These are phyloP conservation scores for Kwoniella mangroviensis DNA, from an alignment of 768 basidiomycete genomes.

Conservation along the genomic window DNA sequence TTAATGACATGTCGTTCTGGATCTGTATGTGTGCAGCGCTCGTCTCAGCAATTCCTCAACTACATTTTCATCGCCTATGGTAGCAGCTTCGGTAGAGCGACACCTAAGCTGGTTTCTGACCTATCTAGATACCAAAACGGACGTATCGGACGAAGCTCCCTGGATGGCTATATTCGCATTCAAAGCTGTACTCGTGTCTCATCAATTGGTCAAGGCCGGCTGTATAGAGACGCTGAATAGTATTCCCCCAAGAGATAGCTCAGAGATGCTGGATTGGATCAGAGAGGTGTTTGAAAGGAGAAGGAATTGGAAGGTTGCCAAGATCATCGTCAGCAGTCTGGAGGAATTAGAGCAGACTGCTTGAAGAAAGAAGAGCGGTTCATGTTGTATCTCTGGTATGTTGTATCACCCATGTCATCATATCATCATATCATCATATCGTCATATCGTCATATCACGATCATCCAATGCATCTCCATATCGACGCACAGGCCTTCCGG, in stretches of 20 bases:
- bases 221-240: neutral
- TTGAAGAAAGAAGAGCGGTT: neutral
- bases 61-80: slow-evolving; percentile 21
- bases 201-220: slow-evolving; percentile 34
- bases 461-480: too few species aligned
- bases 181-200: slow-evolving; percentile 41
- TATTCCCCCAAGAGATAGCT: slow-evolving; percentile 14
- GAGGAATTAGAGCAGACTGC: slow-evolving; percentile 19
- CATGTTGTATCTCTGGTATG: neutral
- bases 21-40: slow-evolving; percentile 14
- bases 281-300: slow-evolving; percentile 24
- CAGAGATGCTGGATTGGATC: slow-evolving; percentile 34
- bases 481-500: neutral
- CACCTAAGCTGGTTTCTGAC: slow-evolving; percentile 40
- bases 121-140: slow-evolving; percentile 26
- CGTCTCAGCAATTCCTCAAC: slow-evolving; percentile 14
- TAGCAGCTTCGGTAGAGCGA: slow-evolving; percentile 23
- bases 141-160: slow-evolving; percentile 31
- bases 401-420: neutral
- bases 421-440: too few species aligned
- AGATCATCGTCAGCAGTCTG: slow-evolving; percentile 29
- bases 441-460: too few species aligned
- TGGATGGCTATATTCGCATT: slow-evolving; percentile 46
- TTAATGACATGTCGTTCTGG: neutral
- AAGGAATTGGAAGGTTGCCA: slow-evolving; percentile 29